Percentiles rank a stretch among this genome's conserved stretches.
These are phyloP conservation scores for Trametes gibbosa DNA, from an alignment of 768 basidiomycete species.

Conservation along the genomic window DNA sequence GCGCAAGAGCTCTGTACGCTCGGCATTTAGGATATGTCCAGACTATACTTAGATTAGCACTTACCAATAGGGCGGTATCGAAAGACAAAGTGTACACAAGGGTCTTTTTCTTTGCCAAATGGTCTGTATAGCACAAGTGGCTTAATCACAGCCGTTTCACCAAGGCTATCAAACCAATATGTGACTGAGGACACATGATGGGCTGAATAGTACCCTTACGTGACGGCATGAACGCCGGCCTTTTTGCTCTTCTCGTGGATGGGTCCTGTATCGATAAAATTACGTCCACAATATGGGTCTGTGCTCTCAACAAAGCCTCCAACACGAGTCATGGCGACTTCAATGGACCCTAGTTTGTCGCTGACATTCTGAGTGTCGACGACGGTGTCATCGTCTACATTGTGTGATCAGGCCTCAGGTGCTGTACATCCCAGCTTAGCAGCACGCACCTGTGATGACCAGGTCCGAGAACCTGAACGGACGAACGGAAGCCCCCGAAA, in stretches of 20 bases:
- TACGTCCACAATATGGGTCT: neutral
- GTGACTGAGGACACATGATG: neutral
- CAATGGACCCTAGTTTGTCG: neutral
- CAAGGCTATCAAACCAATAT: neutral
- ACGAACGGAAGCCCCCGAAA: neutral
- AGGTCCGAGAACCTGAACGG: neutral
- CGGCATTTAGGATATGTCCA: neutral
- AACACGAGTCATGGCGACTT: neutral
- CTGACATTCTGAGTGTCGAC: neutral
- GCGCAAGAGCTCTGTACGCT: neutral
- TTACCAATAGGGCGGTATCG: neutral
- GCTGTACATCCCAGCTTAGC: neutral
- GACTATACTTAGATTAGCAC: neutral
- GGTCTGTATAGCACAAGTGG: neutral
- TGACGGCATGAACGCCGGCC: neutral
- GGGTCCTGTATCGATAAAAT: neutral
- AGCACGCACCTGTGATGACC: neutral
- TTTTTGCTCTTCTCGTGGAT: neutral
- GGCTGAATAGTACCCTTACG: neutral
- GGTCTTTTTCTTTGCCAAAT: neutral
- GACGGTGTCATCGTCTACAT: neutral
- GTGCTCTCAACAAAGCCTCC: neutral
- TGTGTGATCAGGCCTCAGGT: too few species aligned
- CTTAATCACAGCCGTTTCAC: neutral
- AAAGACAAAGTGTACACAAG: neutral